phyloP scores from a whole-genome alignment of 768 basidiomycete genomes.

The Kwoniella dejecticola region DNA sequence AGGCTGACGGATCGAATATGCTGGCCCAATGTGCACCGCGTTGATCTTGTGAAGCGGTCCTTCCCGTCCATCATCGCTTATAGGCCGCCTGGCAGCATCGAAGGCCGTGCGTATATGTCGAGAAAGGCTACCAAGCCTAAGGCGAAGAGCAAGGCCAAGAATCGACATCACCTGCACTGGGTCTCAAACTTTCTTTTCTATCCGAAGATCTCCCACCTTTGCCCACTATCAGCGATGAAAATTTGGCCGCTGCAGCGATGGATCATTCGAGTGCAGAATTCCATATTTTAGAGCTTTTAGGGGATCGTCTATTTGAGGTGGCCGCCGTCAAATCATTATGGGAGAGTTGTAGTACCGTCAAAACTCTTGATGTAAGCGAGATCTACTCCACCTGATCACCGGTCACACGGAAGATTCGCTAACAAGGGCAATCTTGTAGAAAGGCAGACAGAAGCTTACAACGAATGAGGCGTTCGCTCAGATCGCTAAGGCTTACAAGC shows the following conservation, averaged over 20 bases:
- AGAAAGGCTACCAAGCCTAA: no score
- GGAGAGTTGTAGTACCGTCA: background rate
- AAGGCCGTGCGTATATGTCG: no score
- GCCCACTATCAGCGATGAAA: background rate
- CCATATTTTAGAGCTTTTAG: background rate
- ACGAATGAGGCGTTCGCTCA: background rate
- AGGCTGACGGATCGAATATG: no score
- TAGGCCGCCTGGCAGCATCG: no score
- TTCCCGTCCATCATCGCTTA: no score
- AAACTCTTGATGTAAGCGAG: constrained; percentile 1
- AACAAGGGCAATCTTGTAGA: background rate
- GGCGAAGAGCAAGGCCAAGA: no score
- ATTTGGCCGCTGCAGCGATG: background rate
- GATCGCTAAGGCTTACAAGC: constrained; percentile 5
- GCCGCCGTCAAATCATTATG: background rate
- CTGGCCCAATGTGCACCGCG: no score
- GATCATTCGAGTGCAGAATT: background rate
- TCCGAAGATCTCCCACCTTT: constrained; percentile 6
- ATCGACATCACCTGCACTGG: no score
- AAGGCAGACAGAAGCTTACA: background rate
- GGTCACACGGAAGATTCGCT: no score
- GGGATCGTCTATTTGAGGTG: constrained; percentile 4
- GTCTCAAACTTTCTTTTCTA: background rate
- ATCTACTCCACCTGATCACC: no score
- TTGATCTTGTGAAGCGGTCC: no score